phyloP scores from a whole-genome alignment of 208 protist species.

The Crithidia brevicula region DNA sequence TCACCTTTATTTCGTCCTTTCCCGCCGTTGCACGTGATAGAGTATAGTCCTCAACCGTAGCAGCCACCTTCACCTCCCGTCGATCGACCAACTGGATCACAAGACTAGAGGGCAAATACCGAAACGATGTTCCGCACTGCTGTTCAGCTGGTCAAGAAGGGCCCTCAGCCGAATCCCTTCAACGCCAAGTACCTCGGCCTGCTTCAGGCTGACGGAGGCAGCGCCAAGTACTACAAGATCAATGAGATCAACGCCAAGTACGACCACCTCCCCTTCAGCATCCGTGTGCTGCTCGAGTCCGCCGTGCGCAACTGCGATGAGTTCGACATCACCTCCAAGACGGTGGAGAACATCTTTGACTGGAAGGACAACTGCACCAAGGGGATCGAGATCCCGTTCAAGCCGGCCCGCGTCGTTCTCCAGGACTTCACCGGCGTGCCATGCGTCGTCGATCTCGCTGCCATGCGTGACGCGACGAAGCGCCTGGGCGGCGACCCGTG shows the following conservation, averaged over 20 bases:
- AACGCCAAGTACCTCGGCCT: conserved; percentile 68
- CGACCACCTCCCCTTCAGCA: conserved; percentile 93
- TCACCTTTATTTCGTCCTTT: neutral
- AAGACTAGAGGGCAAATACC: conserved; percentile 1
- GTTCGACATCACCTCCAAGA: conserved; percentile 89
- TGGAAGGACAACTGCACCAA: conserved; percentile 92
- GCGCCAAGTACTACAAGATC: conserved; percentile 84
- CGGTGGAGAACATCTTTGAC: conserved; percentile 94
- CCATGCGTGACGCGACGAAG: conserved; percentile 95
- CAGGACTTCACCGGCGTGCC: conserved; percentile 97
- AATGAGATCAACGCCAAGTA: conserved; percentile 85
- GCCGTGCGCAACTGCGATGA: conserved; percentile 97
- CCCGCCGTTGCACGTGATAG: no score
- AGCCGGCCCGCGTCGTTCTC: conserved; percentile 95
- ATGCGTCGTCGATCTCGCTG: conserved; percentile 96
- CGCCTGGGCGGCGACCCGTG: conserved; percentile 91
- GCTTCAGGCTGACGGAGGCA: conserved; percentile 51
- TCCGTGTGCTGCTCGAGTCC: conserved; percentile 96
- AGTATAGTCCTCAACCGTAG: no score
- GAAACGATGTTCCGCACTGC: conserved; percentile 61
- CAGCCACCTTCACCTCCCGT: no score
- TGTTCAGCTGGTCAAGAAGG: conserved; percentile 33
- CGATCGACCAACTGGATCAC: no score
- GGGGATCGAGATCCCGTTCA: conserved; percentile 96
- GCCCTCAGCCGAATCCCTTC: conserved; percentile 75